phyloP scores from a whole-genome alignment of 345 rosid species.

The Arabis hirsuta region DNA sequence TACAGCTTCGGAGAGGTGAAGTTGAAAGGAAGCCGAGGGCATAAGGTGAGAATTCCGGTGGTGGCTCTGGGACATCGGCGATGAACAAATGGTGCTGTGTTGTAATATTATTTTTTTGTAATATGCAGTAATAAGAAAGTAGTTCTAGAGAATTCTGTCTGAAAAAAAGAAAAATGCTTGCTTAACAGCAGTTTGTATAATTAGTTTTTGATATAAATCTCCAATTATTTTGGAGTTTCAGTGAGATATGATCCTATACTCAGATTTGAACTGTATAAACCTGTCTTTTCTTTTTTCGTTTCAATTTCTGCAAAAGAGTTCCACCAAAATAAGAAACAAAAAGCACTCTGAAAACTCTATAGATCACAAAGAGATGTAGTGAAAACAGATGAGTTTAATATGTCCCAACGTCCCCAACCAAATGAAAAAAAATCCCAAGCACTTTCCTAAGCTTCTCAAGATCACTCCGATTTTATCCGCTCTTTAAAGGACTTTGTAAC shows the following conservation, averaged over 20 bases:
- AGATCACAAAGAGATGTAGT: constrained; percentile 33
- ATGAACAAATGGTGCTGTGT: constrained; percentile 46
- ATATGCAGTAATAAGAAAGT: constrained; percentile 61
- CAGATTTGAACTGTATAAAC: constrained; percentile 25
- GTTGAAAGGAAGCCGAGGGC: constrained; percentile 96
- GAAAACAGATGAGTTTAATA: constrained; percentile 37
- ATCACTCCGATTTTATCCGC: constrained; percentile 27
- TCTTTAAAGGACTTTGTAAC: constrained; percentile 13
- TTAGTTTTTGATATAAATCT: constrained; percentile 33
- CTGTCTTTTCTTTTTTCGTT: neutral
- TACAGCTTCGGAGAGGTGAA: constrained; percentile 87
- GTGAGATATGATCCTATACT: constrained; percentile 13
- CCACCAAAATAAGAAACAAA: constrained; percentile 20
- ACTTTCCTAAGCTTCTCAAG: constrained; percentile 26
- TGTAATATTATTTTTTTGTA: constrained; percentile 71
- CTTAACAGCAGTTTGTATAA: constrained; percentile 40
- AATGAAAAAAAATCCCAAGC: constrained; percentile 6
- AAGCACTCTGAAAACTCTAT: constrained; percentile 34
- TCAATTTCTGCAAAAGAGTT: constrained; percentile 16
- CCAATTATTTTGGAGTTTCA: constrained; percentile 23
- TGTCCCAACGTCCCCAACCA: constrained; percentile 41
- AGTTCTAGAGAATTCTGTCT: constrained; percentile 39
- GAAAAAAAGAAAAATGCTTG: constrained; percentile 25
- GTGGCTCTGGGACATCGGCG: constrained; percentile 75
- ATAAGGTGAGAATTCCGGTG: constrained; percentile 87